Evolutionary conservation across 371 early-diverging fungal genomes (phyloP), one percentile per base, ranked within the genome.

Genomic region (Sporodiniella umbellata): DNA sequence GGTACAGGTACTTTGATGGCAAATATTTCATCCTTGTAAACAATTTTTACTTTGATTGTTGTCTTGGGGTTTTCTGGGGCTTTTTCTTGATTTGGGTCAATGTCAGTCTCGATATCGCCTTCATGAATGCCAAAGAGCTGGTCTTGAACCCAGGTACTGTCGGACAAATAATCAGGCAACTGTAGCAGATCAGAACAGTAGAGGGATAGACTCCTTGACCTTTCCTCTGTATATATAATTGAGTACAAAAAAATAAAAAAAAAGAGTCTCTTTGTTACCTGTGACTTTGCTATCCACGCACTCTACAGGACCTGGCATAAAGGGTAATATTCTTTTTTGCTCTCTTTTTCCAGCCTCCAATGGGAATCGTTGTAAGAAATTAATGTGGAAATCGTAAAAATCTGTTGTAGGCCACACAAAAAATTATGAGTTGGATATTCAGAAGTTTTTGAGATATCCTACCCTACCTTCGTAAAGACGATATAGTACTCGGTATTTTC

Each of bases 351-450:
- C 93, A 25, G 84, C 80, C 56, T 91, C 90, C 5, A 68, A 63
- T 1, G 89, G 90, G 61, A 84, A 93, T 48, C 79, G 79, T 31
- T 75, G 78, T 38, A 93, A 66, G 15, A 93, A 72, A n/a, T 79
- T 72, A 39, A 89, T 82, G 45, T 93, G 93, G 44, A 91, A 83
- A 40, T 83, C 78, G 64, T 86, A 86, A 66, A 93, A 89, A 59
- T 91, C 89, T 75, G 50, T 24, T 10, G 23, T 25, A 28, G 18
- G 12, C 24, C 35, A 12, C 45, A 30, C 21, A 8, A 25, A 8
- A 11, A 45, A 8, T 23, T 33, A 24, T 33, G 5, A 33, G 12
- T 43, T 18, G 12, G n/a, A 23, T 15, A 19, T 2, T n/a, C n/a
- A n/a, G n/a, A n/a, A n/a, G n/a, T n/a, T n/a, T n/a, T n/a, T n/a